A percentile compares a stretch with the other conserved stretches of the same genome.
Evolutionary conservation across 2,329 filamentous ascomycete genomes (phyloP).

Genomic region (Exophiala alcalophila): DNA sequence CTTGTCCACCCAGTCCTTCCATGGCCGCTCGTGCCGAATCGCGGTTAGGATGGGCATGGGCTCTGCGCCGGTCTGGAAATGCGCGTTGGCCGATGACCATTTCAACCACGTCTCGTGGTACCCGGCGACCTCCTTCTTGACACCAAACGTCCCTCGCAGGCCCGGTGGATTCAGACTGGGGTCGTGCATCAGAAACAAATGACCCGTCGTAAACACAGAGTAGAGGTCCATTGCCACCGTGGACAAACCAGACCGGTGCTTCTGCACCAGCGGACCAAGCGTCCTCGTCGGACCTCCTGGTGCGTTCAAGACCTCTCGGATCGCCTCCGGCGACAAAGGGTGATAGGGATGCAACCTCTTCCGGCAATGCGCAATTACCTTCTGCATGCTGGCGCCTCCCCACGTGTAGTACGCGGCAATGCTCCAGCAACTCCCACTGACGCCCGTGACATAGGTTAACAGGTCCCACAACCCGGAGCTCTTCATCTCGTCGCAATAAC

Average conservation of each 20-base stretch:
- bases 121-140: conserved; percentile 14
- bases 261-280: conserved; percentile 18
- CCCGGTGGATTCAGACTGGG: conserved; percentile 8
- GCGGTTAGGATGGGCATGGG: conserved; percentile 19
- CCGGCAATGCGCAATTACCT: conserved; percentile 18
- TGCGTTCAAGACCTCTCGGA: conserved; percentile 17
- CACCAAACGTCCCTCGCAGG: background rate
- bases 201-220: conserved; percentile 21
- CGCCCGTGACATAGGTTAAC: conserved; percentile 17
- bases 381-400: conserved; percentile 15
- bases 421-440: conserved; percentile 19
- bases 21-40: conserved; percentile 20
- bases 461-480: conserved; percentile 18
- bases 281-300: conserved; percentile 15
- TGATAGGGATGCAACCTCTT: conserved; percentile 17
- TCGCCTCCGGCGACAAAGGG: conserved; percentile 19
- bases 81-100: conserved; percentile 13
- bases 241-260: conserved; percentile 13
- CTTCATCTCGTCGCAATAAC: conserved; percentile 20
- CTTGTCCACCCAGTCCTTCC: conserved; percentile 22
- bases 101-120: conserved; percentile 18
- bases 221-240: conserved; percentile 24
- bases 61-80: conserved; percentile 13
- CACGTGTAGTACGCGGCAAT: conserved; percentile 24
- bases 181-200: conserved; percentile 18